phyloP scores from a whole-genome alignment of 2,329 filamentous ascomycete species.

The Tolypocladium inflatum region DNA sequence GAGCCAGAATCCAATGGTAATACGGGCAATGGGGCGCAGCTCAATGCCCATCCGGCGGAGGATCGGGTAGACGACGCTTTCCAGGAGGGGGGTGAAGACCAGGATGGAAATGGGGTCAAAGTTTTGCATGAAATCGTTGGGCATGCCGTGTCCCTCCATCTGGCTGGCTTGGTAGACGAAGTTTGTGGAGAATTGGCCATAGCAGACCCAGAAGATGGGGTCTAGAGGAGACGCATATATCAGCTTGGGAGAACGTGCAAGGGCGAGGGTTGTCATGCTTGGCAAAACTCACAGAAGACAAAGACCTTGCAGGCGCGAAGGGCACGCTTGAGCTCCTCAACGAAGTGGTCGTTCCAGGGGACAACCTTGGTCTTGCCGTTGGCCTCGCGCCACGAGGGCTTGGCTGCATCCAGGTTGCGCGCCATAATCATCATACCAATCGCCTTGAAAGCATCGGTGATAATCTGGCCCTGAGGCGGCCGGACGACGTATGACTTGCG shows the following conservation, averaged over 20 bases:
- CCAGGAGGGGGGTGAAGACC: slow-evolving; percentile 56
- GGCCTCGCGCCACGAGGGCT: slow-evolving; percentile 53
- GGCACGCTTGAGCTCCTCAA: slow-evolving; percentile 61
- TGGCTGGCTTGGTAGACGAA: slow-evolving; percentile 51
- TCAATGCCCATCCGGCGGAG: slow-evolving; percentile 47
- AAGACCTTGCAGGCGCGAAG: slow-evolving; percentile 65
- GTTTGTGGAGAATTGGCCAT: slow-evolving; percentile 59
- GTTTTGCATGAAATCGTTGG: slow-evolving; percentile 62
- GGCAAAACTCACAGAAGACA: slow-evolving; percentile 33
- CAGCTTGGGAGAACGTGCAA: not conserved
- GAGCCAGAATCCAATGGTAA: slow-evolving; percentile 53
- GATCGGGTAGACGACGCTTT: slow-evolving; percentile 50
- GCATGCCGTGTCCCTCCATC: slow-evolving; percentile 54
- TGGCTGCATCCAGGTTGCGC: slow-evolving; percentile 48
- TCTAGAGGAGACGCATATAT: slow-evolving; percentile 17
- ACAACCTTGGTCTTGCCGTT: slow-evolving; percentile 31
- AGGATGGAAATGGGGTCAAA: slow-evolving; percentile 58
- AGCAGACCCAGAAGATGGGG: slow-evolving; percentile 59
- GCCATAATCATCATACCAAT: slow-evolving; percentile 27
- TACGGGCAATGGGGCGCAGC: slow-evolving; percentile 57
- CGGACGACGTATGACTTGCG: slow-evolving; percentile 40
- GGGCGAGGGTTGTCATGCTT: not conserved
- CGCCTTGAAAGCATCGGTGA: slow-evolving; percentile 52
- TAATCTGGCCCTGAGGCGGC: slow-evolving; percentile 51
- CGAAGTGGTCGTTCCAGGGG: slow-evolving; percentile 59